phyloP scores from a whole-genome alignment of 2,329 filamentous ascomycete species.

The Exophiala mesophila region DNA sequence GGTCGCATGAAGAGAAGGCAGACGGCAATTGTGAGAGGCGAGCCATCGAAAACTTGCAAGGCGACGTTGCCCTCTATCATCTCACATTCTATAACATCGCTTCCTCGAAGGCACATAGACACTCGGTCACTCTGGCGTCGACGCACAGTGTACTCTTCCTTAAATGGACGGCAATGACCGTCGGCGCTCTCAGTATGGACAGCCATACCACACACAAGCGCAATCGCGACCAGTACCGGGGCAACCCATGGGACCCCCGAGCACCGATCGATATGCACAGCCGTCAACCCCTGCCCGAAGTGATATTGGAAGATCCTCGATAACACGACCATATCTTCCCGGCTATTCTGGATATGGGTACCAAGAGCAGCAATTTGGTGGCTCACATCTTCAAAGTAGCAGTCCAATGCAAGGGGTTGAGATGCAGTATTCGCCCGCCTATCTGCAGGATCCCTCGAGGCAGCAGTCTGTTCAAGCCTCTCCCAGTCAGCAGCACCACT shows the following conservation, averaged over 20 bases:
- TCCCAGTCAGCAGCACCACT: conserved; percentile 46
- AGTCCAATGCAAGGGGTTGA: conserved; percentile 46
- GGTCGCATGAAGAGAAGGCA: conserved; percentile 15
- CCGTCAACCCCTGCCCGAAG: conserved; percentile 34
- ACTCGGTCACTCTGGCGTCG: conserved; percentile 21
- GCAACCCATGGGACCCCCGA: conserved; percentile 38
- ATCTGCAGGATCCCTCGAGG: conserved; percentile 46
- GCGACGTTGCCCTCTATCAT: conserved; percentile 2
- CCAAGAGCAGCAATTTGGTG: conserved; percentile 50
- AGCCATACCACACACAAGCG: conserved; percentile 54
- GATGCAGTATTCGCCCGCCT: conserved; percentile 64
- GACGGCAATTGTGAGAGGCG: conserved; percentile 10
- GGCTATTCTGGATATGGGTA: conserved; percentile 50
- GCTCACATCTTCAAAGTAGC: conserved; percentile 48
- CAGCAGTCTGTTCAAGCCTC: conserved; percentile 28
- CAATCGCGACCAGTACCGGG: conserved; percentile 23
- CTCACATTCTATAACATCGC: conserved; percentile 6
- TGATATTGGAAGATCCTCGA: conserved; percentile 33
- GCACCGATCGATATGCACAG: conserved; percentile 46
- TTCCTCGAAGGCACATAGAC: neutral
- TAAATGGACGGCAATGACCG: conserved; percentile 75
- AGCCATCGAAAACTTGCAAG: conserved; percentile 13
- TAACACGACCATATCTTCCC: conserved; percentile 34
- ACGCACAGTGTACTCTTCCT: conserved; percentile 16
- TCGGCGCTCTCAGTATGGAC: conserved; percentile 70